These are phyloP conservation scores for Cyberlindnera misumaiensis DNA, from an alignment of 805 yeast species.

Conservation along the genomic window DNA sequence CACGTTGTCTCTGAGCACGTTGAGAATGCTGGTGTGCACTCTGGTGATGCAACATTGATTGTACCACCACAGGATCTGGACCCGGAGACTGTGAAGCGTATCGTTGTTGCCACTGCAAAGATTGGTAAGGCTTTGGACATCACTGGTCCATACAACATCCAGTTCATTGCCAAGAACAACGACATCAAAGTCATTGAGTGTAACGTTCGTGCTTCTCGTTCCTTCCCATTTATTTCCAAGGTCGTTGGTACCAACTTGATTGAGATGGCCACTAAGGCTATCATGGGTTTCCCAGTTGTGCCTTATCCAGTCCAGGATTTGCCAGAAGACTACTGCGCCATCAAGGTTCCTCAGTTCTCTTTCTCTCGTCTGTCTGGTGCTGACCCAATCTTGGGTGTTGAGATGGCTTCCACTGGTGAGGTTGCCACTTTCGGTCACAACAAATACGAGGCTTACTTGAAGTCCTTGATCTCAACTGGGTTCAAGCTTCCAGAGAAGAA, in stretches of 20 bases:
- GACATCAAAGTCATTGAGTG: slow-evolving; percentile 98
- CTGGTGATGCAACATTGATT: slow-evolving; percentile 97
- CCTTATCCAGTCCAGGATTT: slow-evolving; percentile 88
- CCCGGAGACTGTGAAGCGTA: slow-evolving; percentile 83
- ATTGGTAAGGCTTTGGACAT: slow-evolving; percentile 92
- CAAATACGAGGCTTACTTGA: slow-evolving; percentile 95
- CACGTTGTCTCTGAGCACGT: slow-evolving; percentile 98
- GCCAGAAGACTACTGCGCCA: slow-evolving; percentile 92
- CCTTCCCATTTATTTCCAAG: slow-evolving; percentile 97
- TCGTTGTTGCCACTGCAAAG: slow-evolving; percentile 93
- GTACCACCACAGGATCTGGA: slow-evolving; percentile 96
- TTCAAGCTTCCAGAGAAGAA: slow-evolving; percentile 93
- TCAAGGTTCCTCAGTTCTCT: slow-evolving; percentile 96
- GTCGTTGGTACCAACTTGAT: slow-evolving; percentile 94
- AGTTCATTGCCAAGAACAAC: slow-evolving; percentile 91
- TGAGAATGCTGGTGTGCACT: slow-evolving; percentile 98
- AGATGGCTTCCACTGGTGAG: slow-evolving; percentile 99
- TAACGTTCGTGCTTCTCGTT: slow-evolving; percentile 98
- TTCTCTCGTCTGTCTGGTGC: slow-evolving; percentile 97
- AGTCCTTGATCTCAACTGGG: slow-evolving; percentile 91
- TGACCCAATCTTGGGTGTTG: slow-evolving; percentile 96
- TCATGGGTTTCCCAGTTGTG: slow-evolving; percentile 77
- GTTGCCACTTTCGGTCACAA: slow-evolving; percentile 95
- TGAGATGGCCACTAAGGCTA: slow-evolving; percentile 95
- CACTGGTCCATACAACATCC: slow-evolving; percentile 97